phyloP scores from a whole-genome alignment of 2,329 filamentous ascomycete species.

The Fusarium duplospermum region DNA sequence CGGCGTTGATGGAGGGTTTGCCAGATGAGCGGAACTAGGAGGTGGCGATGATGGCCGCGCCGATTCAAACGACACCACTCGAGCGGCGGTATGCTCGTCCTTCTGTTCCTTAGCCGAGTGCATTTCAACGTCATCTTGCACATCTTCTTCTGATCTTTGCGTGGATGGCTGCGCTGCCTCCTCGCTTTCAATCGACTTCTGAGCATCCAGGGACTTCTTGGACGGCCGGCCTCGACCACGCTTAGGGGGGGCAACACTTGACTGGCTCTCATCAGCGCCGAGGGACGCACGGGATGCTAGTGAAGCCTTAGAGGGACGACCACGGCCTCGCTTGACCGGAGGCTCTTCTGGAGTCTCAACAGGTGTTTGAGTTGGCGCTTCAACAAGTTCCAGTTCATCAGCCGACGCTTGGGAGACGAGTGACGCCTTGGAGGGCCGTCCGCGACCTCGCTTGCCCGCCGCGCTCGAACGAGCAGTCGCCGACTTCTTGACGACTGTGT shows the following conservation, averaged over 20 bases:
- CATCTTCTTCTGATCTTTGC: conserved; percentile 28
- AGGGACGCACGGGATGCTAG: conserved; percentile 40
- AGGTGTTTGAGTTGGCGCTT: conserved; percentile 26
- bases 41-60: conserved; percentile 36
- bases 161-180: conserved; percentile 23
- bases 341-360: conserved; percentile 21
- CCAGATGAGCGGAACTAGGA: conserved; percentile 25
- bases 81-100: conserved; percentile 19
- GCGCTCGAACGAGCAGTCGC: conserved; percentile 28
- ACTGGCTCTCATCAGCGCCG: conserved; percentile 35
- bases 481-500: conserved; percentile 55
- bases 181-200: conserved; percentile 34
- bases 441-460: conserved; percentile 42
- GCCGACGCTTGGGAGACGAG: conserved; percentile 42
- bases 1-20: conserved; percentile 57
- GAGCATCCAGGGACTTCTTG: conserved; percentile 46
- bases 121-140: conserved; percentile 31
- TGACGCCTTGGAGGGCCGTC: conserved; percentile 47
- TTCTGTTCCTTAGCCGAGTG: conserved; percentile 25
- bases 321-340: conserved; percentile 46
- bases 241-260: conserved; percentile 41
- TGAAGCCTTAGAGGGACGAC: conserved; percentile 49
- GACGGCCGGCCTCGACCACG: conserved; percentile 47
- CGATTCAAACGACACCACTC: conserved; percentile 37
- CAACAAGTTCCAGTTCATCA: conserved; percentile 39